A percentile compares a stretch with the other conserved stretches of the same genome.
phyloP scores from a whole-genome alignment of 306 rosid species.

The Begonia fuchsioides region DNA sequence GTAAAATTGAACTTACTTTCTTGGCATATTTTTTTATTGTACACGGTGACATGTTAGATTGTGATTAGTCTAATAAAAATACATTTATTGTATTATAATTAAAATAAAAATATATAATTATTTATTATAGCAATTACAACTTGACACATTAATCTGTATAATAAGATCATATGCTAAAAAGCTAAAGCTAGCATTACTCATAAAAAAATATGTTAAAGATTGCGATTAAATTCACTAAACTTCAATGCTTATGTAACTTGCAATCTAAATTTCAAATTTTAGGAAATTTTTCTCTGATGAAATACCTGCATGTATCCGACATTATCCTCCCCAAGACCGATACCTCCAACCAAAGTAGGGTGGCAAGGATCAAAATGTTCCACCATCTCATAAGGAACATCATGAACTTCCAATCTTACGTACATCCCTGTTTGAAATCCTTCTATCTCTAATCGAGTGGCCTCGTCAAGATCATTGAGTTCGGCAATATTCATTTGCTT shows the following conservation, averaged over 20 bases:
- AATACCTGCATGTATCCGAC: constrained; percentile 94
- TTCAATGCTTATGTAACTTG: too few relatives aligned
- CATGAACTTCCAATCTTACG: constrained; percentile 77
- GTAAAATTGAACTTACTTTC: too few relatives aligned
- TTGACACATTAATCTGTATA: too few relatives aligned
- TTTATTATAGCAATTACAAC: too few relatives aligned
- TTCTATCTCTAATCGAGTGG: constrained; percentile 58
- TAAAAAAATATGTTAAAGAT: not conserved
- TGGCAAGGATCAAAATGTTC: constrained; percentile 76
- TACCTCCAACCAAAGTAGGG: constrained; percentile 82
- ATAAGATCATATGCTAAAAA: too few relatives aligned
- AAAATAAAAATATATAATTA: too few relatives aligned
- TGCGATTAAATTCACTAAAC: too few relatives aligned
- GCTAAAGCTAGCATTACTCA: not conserved
- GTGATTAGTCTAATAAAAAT: too few relatives aligned
- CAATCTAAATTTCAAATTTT: too few relatives aligned
- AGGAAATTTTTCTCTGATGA: not conserved
- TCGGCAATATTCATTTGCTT: constrained; percentile 80
- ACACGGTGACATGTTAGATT: too few relatives aligned
- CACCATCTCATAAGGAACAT: constrained; percentile 77
- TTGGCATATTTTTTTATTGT: too few relatives aligned
- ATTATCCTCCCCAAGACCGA: constrained; percentile 78
- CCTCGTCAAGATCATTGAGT: constrained; percentile 78
- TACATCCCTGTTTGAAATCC: constrained; percentile 82
- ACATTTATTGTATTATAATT: too few relatives aligned